phyloP scores from a whole-genome alignment of 1,284 basidiomycete species.

The Papiliotrema fonsecae region DNA sequence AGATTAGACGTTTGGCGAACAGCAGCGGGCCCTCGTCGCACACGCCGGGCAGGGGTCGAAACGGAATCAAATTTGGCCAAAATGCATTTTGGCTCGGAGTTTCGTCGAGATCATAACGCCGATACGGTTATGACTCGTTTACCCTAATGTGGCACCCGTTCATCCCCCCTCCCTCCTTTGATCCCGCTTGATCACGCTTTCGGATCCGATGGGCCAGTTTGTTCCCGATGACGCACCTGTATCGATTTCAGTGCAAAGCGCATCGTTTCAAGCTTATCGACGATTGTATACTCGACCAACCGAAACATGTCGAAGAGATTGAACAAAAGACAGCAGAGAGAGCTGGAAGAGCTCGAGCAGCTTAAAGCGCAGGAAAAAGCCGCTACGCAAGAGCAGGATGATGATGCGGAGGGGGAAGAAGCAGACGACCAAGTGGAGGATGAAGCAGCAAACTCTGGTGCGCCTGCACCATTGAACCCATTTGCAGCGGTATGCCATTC shows the following conservation, averaged over 20 bases:
- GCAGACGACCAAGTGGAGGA: conserved; percentile 22
- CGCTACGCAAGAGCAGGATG: conserved; percentile 16
- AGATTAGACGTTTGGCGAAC: neutral
- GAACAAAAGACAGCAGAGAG: conserved; percentile 79
- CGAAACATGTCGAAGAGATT: conserved; percentile 48
- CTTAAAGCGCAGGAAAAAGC: conserved; percentile 31
- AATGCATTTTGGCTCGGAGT: conserved; percentile 3
- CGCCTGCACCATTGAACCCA: conserved; percentile 35
- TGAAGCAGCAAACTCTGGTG: conserved; percentile 6
- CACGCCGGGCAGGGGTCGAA: too few relatives aligned
- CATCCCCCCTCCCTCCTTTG: neutral
- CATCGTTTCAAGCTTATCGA: neutral
- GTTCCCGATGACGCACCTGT: neutral
- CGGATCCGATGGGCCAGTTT: conserved; percentile 1
- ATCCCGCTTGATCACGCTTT: neutral
- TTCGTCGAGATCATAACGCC: conserved; percentile 4
- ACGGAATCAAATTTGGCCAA: neutral
- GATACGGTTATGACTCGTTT: neutral
- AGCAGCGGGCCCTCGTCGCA: too few relatives aligned
- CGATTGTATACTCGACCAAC: too few relatives aligned
- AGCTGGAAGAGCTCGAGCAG: conserved; percentile 62
- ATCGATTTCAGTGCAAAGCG: neutral
- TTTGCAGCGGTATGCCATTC: conserved; percentile 56
- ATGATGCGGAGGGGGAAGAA: conserved; percentile 32
- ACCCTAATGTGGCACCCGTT: conserved; percentile 3